Evolutionary conservation across 2,329 filamentous ascomycete species (phyloP), one percentile per base, ranked within the genome.

Genomic region (Clarireedia hainanense): DNA sequence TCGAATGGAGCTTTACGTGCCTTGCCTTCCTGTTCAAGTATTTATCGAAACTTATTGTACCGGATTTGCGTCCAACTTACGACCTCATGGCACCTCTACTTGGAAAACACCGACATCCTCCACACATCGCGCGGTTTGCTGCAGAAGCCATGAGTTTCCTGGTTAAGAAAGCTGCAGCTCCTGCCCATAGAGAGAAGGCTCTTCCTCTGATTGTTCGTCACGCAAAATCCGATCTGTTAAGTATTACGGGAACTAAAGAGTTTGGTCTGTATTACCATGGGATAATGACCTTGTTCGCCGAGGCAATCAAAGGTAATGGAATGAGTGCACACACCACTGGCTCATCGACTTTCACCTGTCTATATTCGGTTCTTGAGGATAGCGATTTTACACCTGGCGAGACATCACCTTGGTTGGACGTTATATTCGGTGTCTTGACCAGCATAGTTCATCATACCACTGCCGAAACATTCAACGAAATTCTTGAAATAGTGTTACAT

Each of bases 21-120:
- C 77, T 99, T 55, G 91, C 94, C 47, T 99, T 95, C 77, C 77
- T 97, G 42, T 96, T 99, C 80, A 99, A 99, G 69, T 97, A 97
- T 68, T 80, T 99, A 5, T 95, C 91, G 2, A 85, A 89, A 61
- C 79, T 97, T 0, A 73, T 99, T 23, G 88, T 94, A 0, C 86
- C 90, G 4, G 89, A 99, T 67, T 73, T 99, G 60, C 79, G 88
- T 59, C 90, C 92, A 47, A 85, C 95, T 2, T 91, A 90, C 68
- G 81, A 89, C 66, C 82, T 94, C 52, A 83, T 99, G 75, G 81
- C 88, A 0, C 86, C 91, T 3, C 79, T 97, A 52, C 80, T 99
- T 30, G 94, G 92, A 60, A 91, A 88, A 70, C 78, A 85, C 56
- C 83, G 83, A 56, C 89, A 92, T 61, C 94, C 92, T 61, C 81